Base-by-base conservation (phyloP, 23 red algal genomes). In the Gracilaria domingensis region DNA sequence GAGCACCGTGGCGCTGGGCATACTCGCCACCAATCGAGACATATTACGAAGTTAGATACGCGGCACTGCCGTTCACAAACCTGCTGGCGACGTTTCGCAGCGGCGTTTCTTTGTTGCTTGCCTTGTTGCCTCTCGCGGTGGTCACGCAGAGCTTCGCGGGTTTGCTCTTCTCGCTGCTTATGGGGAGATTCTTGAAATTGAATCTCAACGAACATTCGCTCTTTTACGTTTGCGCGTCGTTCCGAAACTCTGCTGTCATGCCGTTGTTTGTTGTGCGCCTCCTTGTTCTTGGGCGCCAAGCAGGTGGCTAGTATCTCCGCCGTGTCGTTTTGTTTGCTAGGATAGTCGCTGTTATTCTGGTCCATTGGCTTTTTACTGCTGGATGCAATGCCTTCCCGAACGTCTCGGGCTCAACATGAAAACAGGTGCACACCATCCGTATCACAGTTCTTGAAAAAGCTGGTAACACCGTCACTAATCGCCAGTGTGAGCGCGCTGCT, bases 321-420 rank as follows among this genome's bases (percentile, higher is more conserved):
- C 36, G 70, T 95, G n/a, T 83, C 85, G 4, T 90, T 95, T 45
- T 95, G 73, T 60, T 67, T 95, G 24, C 34, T 95, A 30, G 93
- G 93, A 6, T 95, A 85, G 93, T 89, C 84, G 14, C 58, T 39
- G 25, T 18, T 89, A 25, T 95, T 95, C 55, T 95, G 93, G 93
- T 83, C 81, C 14, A 8, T 95, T 24, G 93, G 84, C 12, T 95
- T 83, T 47, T 44, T 44, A 28, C 29, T 66, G 21, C 61, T 93
- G 40, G 51, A 78, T 36, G 44, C 83, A 9, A 28, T 42, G 35
- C 18, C 55, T 47, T 45, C 39, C 4, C 18, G 9, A 45, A 45
- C 42, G 42, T 4, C 42, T 45, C 42, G 11, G 13, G 59, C 21
- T 13, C 2, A 30, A 69, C 0, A 24, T 7, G 9, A 4, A 3